A percentile compares a stretch with the other conserved stretches of the same genome.
These are phyloP conservation scores for Aspergillus costaricaensis DNA, from an alignment of 2,329 filamentous ascomycete species.

Conservation along the genomic window DNA sequence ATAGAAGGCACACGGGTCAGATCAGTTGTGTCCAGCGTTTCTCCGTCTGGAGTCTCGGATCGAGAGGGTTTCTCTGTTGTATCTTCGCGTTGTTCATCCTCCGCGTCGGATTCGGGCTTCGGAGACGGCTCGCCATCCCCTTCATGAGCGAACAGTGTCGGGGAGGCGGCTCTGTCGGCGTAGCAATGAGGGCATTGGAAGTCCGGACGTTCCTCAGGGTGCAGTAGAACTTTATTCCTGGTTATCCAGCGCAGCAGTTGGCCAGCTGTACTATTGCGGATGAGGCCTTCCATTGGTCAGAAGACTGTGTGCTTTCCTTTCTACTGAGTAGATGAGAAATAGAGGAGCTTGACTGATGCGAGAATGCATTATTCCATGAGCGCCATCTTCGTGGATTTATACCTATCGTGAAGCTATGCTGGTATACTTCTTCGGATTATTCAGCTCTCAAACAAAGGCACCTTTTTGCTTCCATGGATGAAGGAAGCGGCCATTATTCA, in stretches of 20 bases:
- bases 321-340: not conserved
- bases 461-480: not conserved
- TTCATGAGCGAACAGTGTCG: not conserved
- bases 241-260: slow-evolving; percentile 6
- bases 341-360: not conserved
- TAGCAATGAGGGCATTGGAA: slow-evolving; percentile 7
- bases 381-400: not conserved
- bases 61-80: not conserved
- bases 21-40: not conserved
- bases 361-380: not conserved
- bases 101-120: not conserved
- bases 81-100: not conserved
- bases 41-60: not conserved
- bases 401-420: not conserved
- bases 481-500: not conserved
- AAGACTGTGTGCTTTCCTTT: not conserved
- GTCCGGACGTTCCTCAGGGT: slow-evolving; percentile 4
- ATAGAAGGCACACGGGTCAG: slow-evolving; percentile 5
- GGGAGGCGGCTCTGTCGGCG: not conserved
- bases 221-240: not conserved
- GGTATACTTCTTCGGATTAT: not conserved
- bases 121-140: not conserved
- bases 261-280: slow-evolving; percentile 2
- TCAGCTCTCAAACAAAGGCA: not conserved
- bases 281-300: not conserved